phyloP scores from a whole-genome alignment of 371 early-diverging fungal species.

The Sanchytrium tribonematis region DNA sequence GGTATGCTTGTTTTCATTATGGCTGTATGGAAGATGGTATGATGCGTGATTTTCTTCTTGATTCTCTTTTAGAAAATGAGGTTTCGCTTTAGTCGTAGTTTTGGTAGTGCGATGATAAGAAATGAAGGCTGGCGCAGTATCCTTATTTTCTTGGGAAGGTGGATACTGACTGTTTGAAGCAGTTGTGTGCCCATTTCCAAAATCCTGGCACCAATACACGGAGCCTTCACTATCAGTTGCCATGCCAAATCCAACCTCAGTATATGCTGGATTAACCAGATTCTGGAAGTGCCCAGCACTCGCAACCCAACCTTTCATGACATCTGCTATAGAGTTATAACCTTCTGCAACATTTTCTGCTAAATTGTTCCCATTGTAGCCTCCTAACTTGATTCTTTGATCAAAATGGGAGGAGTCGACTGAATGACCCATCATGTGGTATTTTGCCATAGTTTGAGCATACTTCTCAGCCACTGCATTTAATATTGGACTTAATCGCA shows the following conservation, averaged over 20 bases:
- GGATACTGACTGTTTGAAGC: neutral
- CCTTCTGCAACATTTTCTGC: neutral
- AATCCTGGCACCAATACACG: neutral
- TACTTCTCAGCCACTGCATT: neutral
- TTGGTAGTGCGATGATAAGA: too few relatives aligned
- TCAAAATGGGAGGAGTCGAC: neutral
- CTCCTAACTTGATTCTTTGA: neutral
- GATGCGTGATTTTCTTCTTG: too few relatives aligned
- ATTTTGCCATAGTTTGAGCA: neutral
- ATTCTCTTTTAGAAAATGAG: too few relatives aligned
- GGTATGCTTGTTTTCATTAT: too few relatives aligned
- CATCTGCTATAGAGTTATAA: neutral
- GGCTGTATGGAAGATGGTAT: too few relatives aligned
- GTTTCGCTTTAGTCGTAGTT: too few relatives aligned
- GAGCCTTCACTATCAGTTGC: neutral
- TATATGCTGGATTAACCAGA: neutral
- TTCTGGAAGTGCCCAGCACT: neutral
- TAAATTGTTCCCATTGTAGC: neutral
- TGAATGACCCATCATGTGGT: neutral
- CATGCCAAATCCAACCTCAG: neutral
- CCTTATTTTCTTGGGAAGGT: neutral
- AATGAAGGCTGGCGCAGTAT: too few relatives aligned
- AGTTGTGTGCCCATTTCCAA: neutral
- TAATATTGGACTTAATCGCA: neutral
- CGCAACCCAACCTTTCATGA: neutral